Conservation (phyloP, 345 rosid species). For the Sisymbrium altissimum region DNA sequence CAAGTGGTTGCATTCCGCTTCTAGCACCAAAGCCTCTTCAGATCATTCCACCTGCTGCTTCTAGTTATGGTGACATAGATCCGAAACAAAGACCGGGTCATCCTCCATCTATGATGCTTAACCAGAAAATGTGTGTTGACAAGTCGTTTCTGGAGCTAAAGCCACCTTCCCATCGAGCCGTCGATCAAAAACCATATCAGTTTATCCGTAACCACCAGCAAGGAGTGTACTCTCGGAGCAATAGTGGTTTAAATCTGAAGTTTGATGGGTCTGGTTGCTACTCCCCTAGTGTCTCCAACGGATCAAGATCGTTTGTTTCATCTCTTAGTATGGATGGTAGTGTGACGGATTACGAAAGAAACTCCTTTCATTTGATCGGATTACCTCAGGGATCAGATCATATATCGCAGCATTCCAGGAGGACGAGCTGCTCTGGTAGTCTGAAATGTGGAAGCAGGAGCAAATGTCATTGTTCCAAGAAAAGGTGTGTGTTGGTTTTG, state of each 20-base stretch:
- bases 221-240: constrained; percentile 41
- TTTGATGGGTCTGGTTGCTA: constrained; percentile 55
- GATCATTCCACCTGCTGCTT: constrained; percentile 36
- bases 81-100: constrained; percentile 21
- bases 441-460: constrained; percentile 49
- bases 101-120: constrained; percentile 16
- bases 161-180: constrained; percentile 38
- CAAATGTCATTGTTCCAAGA: constrained; percentile 73
- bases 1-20: constrained; percentile 18
- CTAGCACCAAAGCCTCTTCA: constrained; percentile 63
- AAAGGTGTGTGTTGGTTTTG: constrained; percentile 10
- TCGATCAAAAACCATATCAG: constrained; percentile 29
- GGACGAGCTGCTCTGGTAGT: constrained; percentile 47
- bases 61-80: constrained; percentile 15
- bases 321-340: constrained; percentile 62
- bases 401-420: constrained; percentile 46
- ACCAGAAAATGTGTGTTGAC: constrained; percentile 37
- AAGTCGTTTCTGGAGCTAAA: constrained; percentile 44
- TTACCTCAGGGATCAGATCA: constrained; percentile 50
- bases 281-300: constrained; percentile 48
- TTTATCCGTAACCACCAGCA: constrained; percentile 48
- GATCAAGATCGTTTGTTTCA: constrained; percentile 63
- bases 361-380: constrained; percentile 52
- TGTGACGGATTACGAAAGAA: constrained; percentile 41
- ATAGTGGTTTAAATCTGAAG: constrained; percentile 48